Evolutionary conservation across 2,329 filamentous ascomycete genomes (phyloP), one percentile per base, ranked within the genome.

Genomic region (Onygenales sp.): DNA sequence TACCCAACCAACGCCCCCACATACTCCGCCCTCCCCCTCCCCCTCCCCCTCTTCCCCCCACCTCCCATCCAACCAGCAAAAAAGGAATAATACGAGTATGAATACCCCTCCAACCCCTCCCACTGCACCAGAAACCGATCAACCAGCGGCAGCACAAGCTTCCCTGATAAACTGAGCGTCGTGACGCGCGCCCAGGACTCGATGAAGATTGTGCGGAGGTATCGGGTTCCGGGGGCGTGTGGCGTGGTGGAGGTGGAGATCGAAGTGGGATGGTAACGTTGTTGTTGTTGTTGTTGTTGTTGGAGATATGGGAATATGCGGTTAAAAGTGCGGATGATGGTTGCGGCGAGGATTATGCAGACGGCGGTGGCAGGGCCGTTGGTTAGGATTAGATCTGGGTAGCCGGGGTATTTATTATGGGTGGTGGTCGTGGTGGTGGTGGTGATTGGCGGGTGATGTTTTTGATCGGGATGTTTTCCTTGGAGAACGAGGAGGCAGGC

Each of bases 291-390:
- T 44, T 44, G 14, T 35, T 43, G 45, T 49, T 46, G 53, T 57
- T 43, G 52, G 33, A 55, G 49, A 42, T 48, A 52, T 35, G 49
- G 57, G 35, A 51, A 53, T 13, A 64, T 21, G 17, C 44, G 63
- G 42, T 76, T 63, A 55, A 78, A 73, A 61, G 81, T 76, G n/a
- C 79, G 75, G 50, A 87, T 62, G 11, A 83, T 47, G 2, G 80
- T 68, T 1, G 76, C 74, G 0, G 81, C 80, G 2, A 84, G 64
- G 3, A 86, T 69, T 47, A 95, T 76, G 38, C 95, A 84, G 56
- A 95, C 89, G 1, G 85, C 89, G 0, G 89, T 95, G 0, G 86
- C 92, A 0, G 92, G 92, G 0, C 92, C 92, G 64, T 97, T 96
- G 50, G 86, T 89, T 52, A 94, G 73, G 52, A 97, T 85, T 2